A percentile compares a stretch with the other conserved stretches of the same genome.
Evolutionary conservation across 176 grass and related monocot genomes (phyloP).

Genomic region (Ensete ventricosum): DNA sequence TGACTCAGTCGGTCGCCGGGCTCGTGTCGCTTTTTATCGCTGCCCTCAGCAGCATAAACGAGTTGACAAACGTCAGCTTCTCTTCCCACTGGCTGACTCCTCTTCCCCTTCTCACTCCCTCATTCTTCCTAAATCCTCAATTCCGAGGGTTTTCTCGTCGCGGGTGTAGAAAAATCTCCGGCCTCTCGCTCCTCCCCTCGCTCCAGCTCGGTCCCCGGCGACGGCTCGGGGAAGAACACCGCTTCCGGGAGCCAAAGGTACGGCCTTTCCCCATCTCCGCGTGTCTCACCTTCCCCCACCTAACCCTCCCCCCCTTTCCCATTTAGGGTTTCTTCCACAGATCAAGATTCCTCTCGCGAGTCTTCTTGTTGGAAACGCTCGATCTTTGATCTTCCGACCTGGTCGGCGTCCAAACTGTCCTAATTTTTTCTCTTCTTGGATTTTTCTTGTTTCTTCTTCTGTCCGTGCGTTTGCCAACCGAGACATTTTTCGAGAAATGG

Average conservation of each 20-base stretch:
- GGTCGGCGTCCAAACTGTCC: not conserved
- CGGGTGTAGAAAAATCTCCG: constrained; percentile 1
- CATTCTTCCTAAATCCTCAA: not conserved
- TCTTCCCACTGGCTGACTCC: not conserved
- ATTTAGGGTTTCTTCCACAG: constrained; percentile 5
- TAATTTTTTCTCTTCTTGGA: not conserved
- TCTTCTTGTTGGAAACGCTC: not conserved
- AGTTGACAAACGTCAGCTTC: constrained; percentile 40
- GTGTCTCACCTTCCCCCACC: not conserved
- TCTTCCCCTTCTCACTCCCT: constrained; percentile 2
- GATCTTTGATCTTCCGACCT: not conserved
- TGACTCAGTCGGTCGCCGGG: too few relatives aligned
- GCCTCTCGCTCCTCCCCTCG: not conserved
- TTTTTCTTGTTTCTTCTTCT: not conserved
- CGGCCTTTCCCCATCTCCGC: not conserved
- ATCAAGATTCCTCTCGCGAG: not conserved
- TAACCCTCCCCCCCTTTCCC: not conserved
- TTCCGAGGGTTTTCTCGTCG: constrained; percentile 25
- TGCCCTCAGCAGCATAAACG: constrained; percentile 23
- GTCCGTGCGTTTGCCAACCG: not conserved
- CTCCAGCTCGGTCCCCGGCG: not conserved
- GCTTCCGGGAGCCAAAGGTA: not conserved
- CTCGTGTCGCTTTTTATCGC: not conserved
- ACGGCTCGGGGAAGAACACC: not conserved
- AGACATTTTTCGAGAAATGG: not conserved